Percentiles rank a stretch among this genome's conserved stretches.
Evolutionary conservation across 768 basidiomycete genomes (phyloP).

Genomic region (Termitomyces sp.): DNA sequence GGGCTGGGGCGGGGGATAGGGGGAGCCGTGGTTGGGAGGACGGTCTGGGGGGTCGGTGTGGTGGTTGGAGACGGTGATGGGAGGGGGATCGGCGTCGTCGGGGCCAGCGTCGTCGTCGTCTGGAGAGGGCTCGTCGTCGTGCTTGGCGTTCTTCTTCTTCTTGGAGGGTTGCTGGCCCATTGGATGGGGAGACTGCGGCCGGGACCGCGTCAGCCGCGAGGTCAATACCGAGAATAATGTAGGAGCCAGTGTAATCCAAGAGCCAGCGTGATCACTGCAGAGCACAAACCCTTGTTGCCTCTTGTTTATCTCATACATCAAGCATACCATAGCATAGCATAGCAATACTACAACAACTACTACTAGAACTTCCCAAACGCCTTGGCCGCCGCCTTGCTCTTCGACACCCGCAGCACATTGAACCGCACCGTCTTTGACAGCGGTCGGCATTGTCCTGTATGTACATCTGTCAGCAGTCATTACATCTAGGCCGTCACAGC

Average conservation of each 20-base stretch:
- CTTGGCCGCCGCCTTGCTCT: conserved; percentile 90
- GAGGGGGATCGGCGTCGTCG: conserved; percentile 25
- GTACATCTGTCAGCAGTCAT: conserved; percentile 5
- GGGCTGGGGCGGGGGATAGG: conserved; percentile 27
- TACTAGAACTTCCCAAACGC: conserved; percentile 89
- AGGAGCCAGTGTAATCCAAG: conserved; percentile 75
- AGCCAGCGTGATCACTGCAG: conserved; percentile 56
- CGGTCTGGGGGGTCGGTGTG: conserved; percentile 33
- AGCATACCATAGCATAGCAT: background rate
- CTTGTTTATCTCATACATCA: conserved; percentile 15
- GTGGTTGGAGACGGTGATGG: conserved; percentile 16
- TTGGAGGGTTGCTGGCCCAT: conserved; percentile 88
- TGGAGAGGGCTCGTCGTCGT: conserved; percentile 57
- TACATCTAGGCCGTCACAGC: background rate
- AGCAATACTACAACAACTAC: too few relatives aligned
- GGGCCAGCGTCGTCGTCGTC: conserved; percentile 35
- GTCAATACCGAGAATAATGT: conserved; percentile 75
- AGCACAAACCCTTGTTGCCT: conserved; percentile 8
- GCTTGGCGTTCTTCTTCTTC: conserved; percentile 68
- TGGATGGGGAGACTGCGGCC: conserved; percentile 71
- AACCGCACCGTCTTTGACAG: conserved; percentile 99
- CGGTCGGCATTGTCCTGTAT: conserved; percentile 95
- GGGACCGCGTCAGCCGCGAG: conserved; percentile 66
- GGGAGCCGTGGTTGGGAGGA: conserved; percentile 24
- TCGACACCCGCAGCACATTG: conserved; percentile 95